Evolutionary conservation across 2,329 filamentous ascomycete species (phyloP), one percentile per base, ranked within the genome.

Genomic region (Phyllosticta citrichinensis): DNA sequence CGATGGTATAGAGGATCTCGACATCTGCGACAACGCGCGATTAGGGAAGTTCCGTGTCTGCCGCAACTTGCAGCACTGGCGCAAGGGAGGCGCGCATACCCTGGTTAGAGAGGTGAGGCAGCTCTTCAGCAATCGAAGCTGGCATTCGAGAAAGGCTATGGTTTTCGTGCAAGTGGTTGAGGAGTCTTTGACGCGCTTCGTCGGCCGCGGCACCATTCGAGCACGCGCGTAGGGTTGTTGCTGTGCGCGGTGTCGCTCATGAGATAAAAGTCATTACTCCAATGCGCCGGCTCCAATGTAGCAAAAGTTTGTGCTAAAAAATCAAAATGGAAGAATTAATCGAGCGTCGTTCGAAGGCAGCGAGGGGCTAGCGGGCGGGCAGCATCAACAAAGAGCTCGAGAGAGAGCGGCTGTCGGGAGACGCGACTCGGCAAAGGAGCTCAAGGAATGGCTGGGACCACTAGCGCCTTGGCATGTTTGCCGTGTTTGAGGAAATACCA

Each of bases 1-100:
- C 86, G 68, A 96, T 89, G 62, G 87, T 81, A 73, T 91, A 87
- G 62, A 96, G 80, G 64, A 91, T 81, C 64, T 83, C 81, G 72
- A 96, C 88, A 77, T 95, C 92, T 91, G 61, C 4, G 58, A 51
- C 30, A 27, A 20, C 30, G 33, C 55, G 59, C 9, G 55, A 55
- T 12, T 19, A 47, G 40, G 2, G 5, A 6, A 24, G 22, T n/a
- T n/a, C 4, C 5, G 19, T 24, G 52, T 3, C 5, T 11, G 19
- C 19, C 6, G 17, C 14, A n/a, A n/a, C 19, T 5, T 12, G 20
- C 10, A 53, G 52, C 52, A 27, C 17, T 19, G 8, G 55, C 30
- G 53, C 2, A 57, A 17, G 19, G 25, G 24, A 27, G 35, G 14
- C n/a, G 2, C 17, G 25, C 50, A 22, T 67, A 78, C 76, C 75